Conservation (phyloP, 371 early-diverging fungal species). For the Funneliformis caledonium region DNA sequence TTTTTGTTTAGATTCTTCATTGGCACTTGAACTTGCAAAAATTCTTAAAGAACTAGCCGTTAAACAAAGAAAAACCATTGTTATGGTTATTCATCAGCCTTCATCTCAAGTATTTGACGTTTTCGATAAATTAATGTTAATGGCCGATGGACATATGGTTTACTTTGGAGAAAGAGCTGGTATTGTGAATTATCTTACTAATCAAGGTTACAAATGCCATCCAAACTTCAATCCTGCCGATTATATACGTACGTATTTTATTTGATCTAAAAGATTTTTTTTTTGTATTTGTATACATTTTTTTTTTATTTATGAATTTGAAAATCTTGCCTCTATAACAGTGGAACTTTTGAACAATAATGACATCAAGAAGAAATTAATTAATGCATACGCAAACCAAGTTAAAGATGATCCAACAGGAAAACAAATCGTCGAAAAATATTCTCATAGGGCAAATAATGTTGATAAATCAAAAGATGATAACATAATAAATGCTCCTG, state of each 20-base stretch:
- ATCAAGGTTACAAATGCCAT: conserved; percentile 7
- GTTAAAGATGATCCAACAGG: conserved; percentile 8
- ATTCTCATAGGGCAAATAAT: not conserved
- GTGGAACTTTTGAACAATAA: conserved; percentile 24
- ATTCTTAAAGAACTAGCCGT: conserved; percentile 25
- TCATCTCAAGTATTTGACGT: conserved; percentile 79
- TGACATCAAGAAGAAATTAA: not conserved
- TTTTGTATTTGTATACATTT: not conserved
- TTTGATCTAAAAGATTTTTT: not conserved
- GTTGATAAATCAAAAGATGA: not conserved
- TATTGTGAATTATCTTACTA: not conserved
- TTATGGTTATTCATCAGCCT: conserved; percentile 77
- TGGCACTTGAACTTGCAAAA: conserved; percentile 19
- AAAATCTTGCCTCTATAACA: not conserved
- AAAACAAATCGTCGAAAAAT: conserved; percentile 3
- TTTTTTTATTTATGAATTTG: conserved; percentile 1
- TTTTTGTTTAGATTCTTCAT: conserved; percentile 11
- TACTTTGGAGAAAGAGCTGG: conserved; percentile 71
- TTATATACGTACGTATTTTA: conserved; percentile 27
- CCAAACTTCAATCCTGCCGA: conserved; percentile 26
- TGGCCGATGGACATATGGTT: conserved; percentile 79
- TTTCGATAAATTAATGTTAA: conserved; percentile 79
- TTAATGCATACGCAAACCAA: not conserved
- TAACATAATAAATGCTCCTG: not conserved
- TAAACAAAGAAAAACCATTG: conserved; percentile 12